Base-by-base conservation (phyloP, 805 yeast species). In the Suhomyces sp. region DNA sequence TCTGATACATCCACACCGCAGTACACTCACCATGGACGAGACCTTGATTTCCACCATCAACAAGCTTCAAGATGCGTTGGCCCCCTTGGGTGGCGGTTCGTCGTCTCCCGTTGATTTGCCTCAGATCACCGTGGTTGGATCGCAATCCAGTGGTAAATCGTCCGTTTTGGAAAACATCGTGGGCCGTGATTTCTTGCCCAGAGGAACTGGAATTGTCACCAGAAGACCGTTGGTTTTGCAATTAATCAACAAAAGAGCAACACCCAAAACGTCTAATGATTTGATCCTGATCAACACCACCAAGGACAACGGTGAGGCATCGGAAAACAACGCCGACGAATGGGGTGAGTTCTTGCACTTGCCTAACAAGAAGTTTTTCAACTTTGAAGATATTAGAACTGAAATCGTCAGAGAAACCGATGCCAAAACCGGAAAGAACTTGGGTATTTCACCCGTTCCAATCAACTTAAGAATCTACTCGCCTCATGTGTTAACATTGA, bases 291-390 rank as follows among this genome's bases (percentile, higher is more conserved):
- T 74, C 39, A 66, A 72, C 40, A 56, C 75, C 18, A 54, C 58
- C 32, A 65, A 64, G 42, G 66, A 65, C 14, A 58, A 65, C 36
- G 77, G 78, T 19, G 68, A 69, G 31, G 68, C 72, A 27, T 68
- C 79, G 10, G 93, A 83, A 56, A 83, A 83, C 61, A 83, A 83
- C 53, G 72, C 70, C 25, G 82, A 76, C 44, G 98, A 91, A 68
- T 93, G 98, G 97, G 98, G 98, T 43, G 98, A 93, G 63, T 93
- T 93, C 60, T 73, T 91, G 47, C 98, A 93, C 59, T 66, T 85
- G 34, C 98, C 97, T 25, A 87, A 86, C 39, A 81, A 87, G 67
- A 81, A 85, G 59, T 84, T 86, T 66, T 84, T 73, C 68, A 85
- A 88, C 57, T 93, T 93, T 60, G 82, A 81, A 56, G 91, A 87